Conservation (phyloP, 2,329 filamentous ascomycete genomes). For the Botrytis galanthina region DNA sequence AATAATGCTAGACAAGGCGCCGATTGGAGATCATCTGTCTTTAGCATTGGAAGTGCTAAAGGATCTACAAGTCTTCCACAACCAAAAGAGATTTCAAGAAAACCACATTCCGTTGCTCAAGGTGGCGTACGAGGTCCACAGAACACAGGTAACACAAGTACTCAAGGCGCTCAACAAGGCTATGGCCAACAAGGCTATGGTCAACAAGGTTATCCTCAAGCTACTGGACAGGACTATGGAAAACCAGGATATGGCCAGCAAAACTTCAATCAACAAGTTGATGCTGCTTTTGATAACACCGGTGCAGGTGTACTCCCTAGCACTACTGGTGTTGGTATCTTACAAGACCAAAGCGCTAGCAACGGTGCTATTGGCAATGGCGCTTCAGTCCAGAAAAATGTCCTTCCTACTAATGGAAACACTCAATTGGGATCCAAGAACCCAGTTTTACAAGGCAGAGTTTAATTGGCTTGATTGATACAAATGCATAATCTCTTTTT, state of each 20-base stretch:
- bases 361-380: conserved; percentile 13
- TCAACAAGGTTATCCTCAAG: background rate
- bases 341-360: background rate
- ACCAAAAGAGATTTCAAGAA: conserved; percentile 53
- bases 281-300: conserved; percentile 7
- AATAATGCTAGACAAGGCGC: conserved; percentile 85
- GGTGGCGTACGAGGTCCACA: conserved; percentile 33
- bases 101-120: conserved; percentile 40
- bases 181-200: background rate
- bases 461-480: background rate
- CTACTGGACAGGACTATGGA: background rate
- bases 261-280: conserved; percentile 14
- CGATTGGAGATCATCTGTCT: conserved; percentile 92
- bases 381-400: conserved; percentile 4
- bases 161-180: background rate
- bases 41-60: conserved; percentile 76
- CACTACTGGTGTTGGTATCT: background rate
- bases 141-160: conserved; percentile 30
- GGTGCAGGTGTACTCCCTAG: background rate
- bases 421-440: conserved; percentile 25
- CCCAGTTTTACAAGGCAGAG: conserved; percentile 20
- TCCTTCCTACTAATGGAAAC: background rate
- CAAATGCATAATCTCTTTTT: background rate
- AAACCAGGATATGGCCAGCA: background rate
- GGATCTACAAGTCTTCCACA: conserved; percentile 70